Conservation (phyloP, 2,329 filamentous ascomycete genomes). For the Emericellopsis atlantica region DNA sequence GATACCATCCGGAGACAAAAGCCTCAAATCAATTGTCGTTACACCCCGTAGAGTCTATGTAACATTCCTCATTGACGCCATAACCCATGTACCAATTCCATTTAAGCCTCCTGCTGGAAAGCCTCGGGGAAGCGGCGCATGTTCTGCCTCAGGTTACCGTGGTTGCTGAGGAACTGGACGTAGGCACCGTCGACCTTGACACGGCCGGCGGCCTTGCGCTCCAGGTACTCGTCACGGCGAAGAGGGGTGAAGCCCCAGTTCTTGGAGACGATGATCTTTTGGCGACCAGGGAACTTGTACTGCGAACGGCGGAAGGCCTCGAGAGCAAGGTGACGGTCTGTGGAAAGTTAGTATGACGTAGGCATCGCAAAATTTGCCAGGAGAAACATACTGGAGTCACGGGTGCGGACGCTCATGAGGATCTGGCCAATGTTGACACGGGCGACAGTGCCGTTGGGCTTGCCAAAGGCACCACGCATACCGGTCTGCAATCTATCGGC, state of each 20-base stretch:
- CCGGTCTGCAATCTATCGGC: conserved; percentile 99
- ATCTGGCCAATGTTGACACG: conserved; percentile 99
- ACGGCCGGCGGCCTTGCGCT: conserved; percentile 84
- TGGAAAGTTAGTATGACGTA: conserved; percentile 3
- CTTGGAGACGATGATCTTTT: conserved; percentile 99
- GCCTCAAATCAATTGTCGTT: too few relatives aligned
- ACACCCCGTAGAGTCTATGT: conserved; percentile 1
- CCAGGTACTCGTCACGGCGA: conserved; percentile 91
- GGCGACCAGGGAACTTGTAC: conserved; percentile 99
- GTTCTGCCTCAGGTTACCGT: conserved; percentile 77
- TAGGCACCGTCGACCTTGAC: conserved; percentile 98
- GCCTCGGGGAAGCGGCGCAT: conserved; percentile 90
- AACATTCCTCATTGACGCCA: conserved; percentile 23
- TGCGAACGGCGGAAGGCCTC: conserved; percentile 98
- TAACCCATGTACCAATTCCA: conserved; percentile 3
- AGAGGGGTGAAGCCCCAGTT: conserved; percentile 99
- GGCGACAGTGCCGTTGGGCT: conserved; percentile 97
- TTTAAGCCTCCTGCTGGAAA: conserved; percentile 51
- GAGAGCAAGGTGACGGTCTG: conserved; percentile 82
- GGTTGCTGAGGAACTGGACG: conserved; percentile 96
- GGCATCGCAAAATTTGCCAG: background rate
- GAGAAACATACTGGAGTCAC: conserved; percentile 66
- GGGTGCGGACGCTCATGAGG: conserved; percentile 91
- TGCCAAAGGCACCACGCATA: conserved; percentile 99
- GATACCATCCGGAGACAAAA: background rate